Base-by-base conservation (phyloP, 1,284 basidiomycete genomes). In the Sanghuangporus baumii region DNA sequence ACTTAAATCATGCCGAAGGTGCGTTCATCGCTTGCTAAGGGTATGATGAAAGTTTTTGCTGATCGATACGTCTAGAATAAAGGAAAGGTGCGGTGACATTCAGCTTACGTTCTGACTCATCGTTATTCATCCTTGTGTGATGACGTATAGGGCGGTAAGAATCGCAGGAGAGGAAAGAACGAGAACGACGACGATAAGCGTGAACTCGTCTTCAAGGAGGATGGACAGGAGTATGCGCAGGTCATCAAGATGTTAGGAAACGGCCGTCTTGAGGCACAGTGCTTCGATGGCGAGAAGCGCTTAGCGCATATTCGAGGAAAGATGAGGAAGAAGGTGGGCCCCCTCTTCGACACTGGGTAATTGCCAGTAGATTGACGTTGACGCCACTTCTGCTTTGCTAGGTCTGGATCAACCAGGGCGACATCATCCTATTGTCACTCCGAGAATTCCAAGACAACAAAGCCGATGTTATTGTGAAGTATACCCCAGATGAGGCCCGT, bases 341-440 rank as follows among this genome's bases (percentile, higher is more conserved):
- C n/a, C 57, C 9, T 20, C 37, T 48, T 3, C 12, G n/a, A 26
- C 31, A 34, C n/a, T 36, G 37, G 41, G 60, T 2, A 48, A 59
- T 26, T 34, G 61, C 57, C 48, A 12, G 56, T 50, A 50, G 43
- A 57, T 60, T 18, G 18, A 14, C 52, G 16, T 12, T 23, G 26
- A 43, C 47, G 51, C 34, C 58, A 48, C 59, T 46, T 60, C 46
- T 2, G 2, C 60, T 57, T 14, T 52, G 52, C 41, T 38, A 97
- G 95, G 96, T 99, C 71, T 99, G 97, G 97, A 99, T 99, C 76
- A 97, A 97, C 74, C 93, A 96, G 71, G 97, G 97, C 69, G 97
- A 99, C 73, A 98, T 99, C 74, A 89, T 99, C 66, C 82, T 99
- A 51, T 81, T 99, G 46, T 99, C 96, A 36, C 83, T 99, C 59